phyloP scores from a whole-genome alignment of 176 grass and related monocot species.

The Tillandsia fasciculata region DNA sequence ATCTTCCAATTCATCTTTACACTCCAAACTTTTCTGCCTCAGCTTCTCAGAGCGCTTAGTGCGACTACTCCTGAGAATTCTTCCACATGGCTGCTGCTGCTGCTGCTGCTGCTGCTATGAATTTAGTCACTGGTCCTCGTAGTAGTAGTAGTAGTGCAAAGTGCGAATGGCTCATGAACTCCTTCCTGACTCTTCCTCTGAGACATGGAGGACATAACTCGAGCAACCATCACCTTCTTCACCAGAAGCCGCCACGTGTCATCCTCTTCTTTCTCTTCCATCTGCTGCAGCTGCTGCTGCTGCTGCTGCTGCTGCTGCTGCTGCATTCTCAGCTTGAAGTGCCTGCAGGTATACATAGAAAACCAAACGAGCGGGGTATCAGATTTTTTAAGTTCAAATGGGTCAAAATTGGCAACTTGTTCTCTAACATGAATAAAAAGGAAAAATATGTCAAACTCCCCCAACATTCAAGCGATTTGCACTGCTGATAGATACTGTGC shows the following conservation, averaged over 20 bases:
- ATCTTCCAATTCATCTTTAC: constrained; percentile 26
- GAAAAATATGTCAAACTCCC: too few relatives aligned
- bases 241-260: constrained; percentile 66
- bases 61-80: constrained; percentile 35
- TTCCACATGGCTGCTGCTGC: too few relatives aligned
- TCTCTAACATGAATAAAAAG: neutral
- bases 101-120: too few relatives aligned
- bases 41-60: neutral
- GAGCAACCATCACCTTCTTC: constrained; percentile 66
- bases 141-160: too few relatives aligned
- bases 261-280: constrained; percentile 5
- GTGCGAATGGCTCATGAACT: too few relatives aligned
- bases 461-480: too few relatives aligned
- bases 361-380: neutral
- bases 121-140: too few relatives aligned
- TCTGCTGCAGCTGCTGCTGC: neutral
- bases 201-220: constrained; percentile 46
- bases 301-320: constrained; percentile 17
- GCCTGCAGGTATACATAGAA: constrained; percentile 23
- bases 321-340: constrained; percentile 49
- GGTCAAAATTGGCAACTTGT: neutral
- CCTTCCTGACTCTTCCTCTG: constrained; percentile 32
- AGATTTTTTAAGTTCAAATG: neutral
- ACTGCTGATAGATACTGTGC: too few relatives aligned
- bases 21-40: neutral